phyloP scores from a whole-genome alignment of 352 stramenopile species.

The Globisporangium alternatum region DNA sequence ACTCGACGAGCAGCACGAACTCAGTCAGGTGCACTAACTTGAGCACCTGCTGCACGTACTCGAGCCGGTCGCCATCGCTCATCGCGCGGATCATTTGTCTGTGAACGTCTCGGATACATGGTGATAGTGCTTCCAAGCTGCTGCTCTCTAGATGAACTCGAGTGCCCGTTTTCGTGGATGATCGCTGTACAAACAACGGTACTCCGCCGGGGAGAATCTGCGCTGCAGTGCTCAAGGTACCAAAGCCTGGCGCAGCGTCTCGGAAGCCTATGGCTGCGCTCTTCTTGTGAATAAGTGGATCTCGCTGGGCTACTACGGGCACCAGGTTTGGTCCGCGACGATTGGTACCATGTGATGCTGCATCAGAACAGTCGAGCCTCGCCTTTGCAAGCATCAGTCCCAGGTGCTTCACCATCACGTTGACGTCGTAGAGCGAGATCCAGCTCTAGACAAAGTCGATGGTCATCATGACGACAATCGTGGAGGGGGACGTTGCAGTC shows the following conservation, averaged over 20 bases:
- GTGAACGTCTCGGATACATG: background rate
- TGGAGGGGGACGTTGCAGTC: no score
- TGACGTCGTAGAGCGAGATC: no score
- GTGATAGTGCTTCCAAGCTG: background rate
- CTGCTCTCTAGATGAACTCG: background rate
- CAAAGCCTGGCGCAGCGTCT: background rate
- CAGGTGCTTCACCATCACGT: no score
- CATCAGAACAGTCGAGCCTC: no score
- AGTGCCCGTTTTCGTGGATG: background rate
- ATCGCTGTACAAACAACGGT: background rate
- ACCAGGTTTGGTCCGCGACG: no score
- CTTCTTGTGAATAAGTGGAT: background rate
- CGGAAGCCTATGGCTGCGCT: background rate
- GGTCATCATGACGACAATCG: no score
- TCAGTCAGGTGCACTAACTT: conserved; percentile 18
- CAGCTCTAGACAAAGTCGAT: no score
- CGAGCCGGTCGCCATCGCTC: background rate
- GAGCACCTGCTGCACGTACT: conserved; percentile 7
- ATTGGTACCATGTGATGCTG: no score
- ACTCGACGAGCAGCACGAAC: conserved; percentile 24
- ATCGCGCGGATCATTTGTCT: background rate
- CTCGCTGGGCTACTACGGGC: background rate
- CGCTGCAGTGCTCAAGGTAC: background rate
- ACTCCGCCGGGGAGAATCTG: background rate
- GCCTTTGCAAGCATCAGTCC: no score